Evolutionary conservation across 139 green algal species (phyloP).

Genomic region (Asterochloris sp.): DNA sequence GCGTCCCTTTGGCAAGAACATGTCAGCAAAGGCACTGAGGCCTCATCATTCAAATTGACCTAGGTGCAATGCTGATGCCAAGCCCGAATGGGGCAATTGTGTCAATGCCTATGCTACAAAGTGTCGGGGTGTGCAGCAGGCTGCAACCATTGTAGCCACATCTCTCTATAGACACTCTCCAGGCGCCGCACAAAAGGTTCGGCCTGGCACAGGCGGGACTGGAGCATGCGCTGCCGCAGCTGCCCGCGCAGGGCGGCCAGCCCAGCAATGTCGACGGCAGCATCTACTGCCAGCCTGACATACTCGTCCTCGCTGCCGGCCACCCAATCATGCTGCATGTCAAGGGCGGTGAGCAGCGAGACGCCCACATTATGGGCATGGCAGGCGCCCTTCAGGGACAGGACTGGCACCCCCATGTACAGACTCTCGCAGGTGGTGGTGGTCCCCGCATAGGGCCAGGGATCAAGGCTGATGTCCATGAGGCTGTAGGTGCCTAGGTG

Average conservation of each 20-base stretch:
- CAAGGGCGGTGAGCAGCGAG: slow-evolving; percentile 77
- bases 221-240: slow-evolving; percentile 77
- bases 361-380: slow-evolving; percentile 96
- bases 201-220: slow-evolving; percentile 77
- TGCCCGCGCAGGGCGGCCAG: slow-evolving; percentile 58
- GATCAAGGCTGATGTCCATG: slow-evolving; percentile 91
- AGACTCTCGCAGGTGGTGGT: slow-evolving; percentile 95
- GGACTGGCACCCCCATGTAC: slow-evolving; percentile 73
- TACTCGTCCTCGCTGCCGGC: slow-evolving; percentile 78
- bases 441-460: slow-evolving; percentile 96
- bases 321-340: slow-evolving; percentile 73
- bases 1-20: no score
- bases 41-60: no score
- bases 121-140: no score
- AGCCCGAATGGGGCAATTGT: no score
- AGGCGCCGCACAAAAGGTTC: slow-evolving; percentile 65
- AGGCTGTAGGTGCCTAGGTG: slow-evolving; percentile 80
- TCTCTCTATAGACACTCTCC: slow-evolving; percentile 65
- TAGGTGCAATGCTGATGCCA: no score
- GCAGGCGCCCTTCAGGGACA: slow-evolving; percentile 54
- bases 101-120: no score
- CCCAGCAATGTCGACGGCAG: slow-evolving; percentile 45
- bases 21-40: no score
- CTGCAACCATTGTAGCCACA: slow-evolving; percentile 53
- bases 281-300: slow-evolving; percentile 57